Evolutionary conservation across 352 stramenopile species (phyloP).

Genomic region (Phytophthora hybrid): DNA sequence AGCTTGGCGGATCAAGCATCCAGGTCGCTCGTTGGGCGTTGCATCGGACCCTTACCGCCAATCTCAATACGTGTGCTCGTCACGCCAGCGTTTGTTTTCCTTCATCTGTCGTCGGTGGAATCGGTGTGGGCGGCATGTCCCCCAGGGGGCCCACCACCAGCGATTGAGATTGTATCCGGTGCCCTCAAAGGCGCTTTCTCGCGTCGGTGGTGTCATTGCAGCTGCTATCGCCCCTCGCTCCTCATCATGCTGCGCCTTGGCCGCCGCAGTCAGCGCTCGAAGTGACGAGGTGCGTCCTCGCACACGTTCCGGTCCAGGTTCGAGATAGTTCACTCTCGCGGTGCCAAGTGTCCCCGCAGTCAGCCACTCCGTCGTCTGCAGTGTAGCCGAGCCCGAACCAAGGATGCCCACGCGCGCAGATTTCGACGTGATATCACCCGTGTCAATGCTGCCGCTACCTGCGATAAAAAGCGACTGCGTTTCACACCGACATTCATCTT

Average conservation of each 20-base stretch:
- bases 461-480: slow-evolving; percentile 27
- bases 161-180: slow-evolving; percentile 1
- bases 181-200: slow-evolving; percentile 29
- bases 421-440: slow-evolving; percentile 24
- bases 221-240: slow-evolving; percentile 8
- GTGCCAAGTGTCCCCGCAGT: slow-evolving; percentile 20
- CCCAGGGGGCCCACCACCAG: slow-evolving; percentile 28
- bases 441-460: slow-evolving; percentile 32
- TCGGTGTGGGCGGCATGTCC: background rate
- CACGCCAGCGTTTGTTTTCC: slow-evolving; percentile 14
- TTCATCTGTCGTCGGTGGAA: slow-evolving; percentile 6
- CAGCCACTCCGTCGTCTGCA: slow-evolving; percentile 21
- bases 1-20: background rate
- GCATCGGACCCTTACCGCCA: background rate
- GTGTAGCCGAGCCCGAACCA: slow-evolving; percentile 19
- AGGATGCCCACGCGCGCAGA: slow-evolving; percentile 23
- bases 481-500: slow-evolving; percentile 24
- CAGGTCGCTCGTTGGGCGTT: background rate
- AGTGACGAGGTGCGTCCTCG: slow-evolving; percentile 19
- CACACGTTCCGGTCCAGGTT: slow-evolving; percentile 18
- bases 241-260: slow-evolving; percentile 13
- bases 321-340: slow-evolving; percentile 29
- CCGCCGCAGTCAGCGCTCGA: slow-evolving; percentile 18
- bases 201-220: slow-evolving; percentile 15
- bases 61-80: slow-evolving; percentile 6